Evolutionary conservation across 2,329 filamentous ascomycete genomes (phyloP).

Genomic region (Raffaelea albimanens): DNA sequence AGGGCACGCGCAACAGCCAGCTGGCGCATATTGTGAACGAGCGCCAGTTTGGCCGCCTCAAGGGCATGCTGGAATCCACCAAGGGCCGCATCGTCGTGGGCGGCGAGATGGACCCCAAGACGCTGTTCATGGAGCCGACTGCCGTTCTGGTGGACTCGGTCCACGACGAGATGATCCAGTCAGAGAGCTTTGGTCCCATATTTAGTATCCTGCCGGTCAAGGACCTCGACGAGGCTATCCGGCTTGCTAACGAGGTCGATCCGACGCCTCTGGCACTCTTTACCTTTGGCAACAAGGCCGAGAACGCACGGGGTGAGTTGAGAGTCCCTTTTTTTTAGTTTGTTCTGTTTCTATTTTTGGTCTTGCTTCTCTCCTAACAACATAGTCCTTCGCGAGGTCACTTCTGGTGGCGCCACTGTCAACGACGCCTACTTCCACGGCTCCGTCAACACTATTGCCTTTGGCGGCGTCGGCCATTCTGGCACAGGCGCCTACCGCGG

Average conservation of each 20-base stretch:
- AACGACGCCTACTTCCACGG: conserved; percentile 43
- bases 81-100: conserved; percentile 81
- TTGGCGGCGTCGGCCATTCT: conserved; percentile 75
- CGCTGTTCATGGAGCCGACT: conserved; percentile 84
- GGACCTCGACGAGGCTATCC: conserved; percentile 76
- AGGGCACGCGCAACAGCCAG: conserved; percentile 73
- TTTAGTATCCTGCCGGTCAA: conserved; percentile 74
- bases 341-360: not conserved
- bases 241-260: conserved; percentile 70
- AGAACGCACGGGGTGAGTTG: conserved; percentile 64
- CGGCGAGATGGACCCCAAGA: conserved; percentile 68
- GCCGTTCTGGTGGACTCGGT: conserved; percentile 72
- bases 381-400: conserved; percentile 50
- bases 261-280: conserved; percentile 77
- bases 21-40: conserved; percentile 74
- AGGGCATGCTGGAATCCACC: conserved; percentile 80
- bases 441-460: conserved; percentile 60
- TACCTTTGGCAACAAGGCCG: conserved; percentile 72
- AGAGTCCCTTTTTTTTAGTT: not conserved
- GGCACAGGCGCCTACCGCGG: conserved; percentile 72
- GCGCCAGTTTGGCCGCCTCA: conserved; percentile 70
- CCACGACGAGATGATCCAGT: conserved; percentile 66
- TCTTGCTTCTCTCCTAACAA: not conserved
- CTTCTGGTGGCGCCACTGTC: conserved; percentile 58
- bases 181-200: conserved; percentile 91